Evolutionary conservation across 2,329 filamentous ascomycete species (phyloP), one percentile per base, ranked within the genome.

Genomic region (Aureobasidium melanogenum): DNA sequence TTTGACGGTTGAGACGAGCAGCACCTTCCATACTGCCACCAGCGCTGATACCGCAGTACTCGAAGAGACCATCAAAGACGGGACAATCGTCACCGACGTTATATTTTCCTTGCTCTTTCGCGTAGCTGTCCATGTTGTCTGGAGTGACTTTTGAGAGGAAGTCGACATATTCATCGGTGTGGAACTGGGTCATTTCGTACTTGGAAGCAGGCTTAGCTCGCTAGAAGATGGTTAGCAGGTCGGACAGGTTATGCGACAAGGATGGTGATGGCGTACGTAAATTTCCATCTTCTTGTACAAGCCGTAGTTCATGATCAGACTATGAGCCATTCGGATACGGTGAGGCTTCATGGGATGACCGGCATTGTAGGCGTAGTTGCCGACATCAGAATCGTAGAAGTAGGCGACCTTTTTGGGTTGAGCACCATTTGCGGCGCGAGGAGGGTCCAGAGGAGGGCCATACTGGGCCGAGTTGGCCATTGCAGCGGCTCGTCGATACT

Each of bases 341-440:
- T 84, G 83, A 39, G 84, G 83, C 73, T 86, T 86, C 84, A 87
- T 87, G 36, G 84, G 83, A 74, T 81, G 84, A n/a, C 82, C 82
- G 14, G 83, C 81, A 62, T 96, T 91, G 72, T 97, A 97, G 73
- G 93, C 92, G 79, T 97, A 97, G 76, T 97, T 97, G 66, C 93
- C 93, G 72, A 97, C 94, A 77, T 97, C 93, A 3, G 90, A 95
- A 73, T 97, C 93, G 82, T 97, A 97, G 76, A 97, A 97, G 78
- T 97, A 97, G 61, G 93, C 93, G 62, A 97, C 90, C 72, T 93
- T 91, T 77, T 94, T 96, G 72, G 83, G 82, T 67, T 79, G 77
- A 28, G 76, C 77, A 48, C 77, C 70, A 58, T 79, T 79, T 73
- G 82, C 82, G 28, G 74, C 67, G 62, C 75, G 77, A 65, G 76